phyloP scores from a whole-genome alignment of 441 rosid genomes.

The Breynia disticha region DNA sequence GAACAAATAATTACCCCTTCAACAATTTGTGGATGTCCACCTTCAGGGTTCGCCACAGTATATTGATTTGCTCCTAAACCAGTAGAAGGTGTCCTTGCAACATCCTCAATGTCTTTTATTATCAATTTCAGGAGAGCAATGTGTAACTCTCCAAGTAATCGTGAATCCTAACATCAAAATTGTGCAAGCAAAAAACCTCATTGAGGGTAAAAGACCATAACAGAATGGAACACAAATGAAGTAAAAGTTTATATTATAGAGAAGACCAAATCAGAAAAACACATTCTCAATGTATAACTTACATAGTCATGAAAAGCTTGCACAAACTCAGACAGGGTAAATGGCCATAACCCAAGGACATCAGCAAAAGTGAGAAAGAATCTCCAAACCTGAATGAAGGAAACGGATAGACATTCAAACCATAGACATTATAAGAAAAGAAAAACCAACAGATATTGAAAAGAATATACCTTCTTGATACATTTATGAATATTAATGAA shows the following conservation, averaged over 20 bases:
- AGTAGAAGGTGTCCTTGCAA: constrained; percentile 72
- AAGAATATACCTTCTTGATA: not conserved
- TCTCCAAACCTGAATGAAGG: constrained; percentile 81
- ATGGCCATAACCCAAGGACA: constrained; percentile 94
- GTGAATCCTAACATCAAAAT: constrained; percentile 63
- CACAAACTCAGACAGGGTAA: constrained; percentile 91
- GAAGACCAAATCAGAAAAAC: constrained; percentile 2
- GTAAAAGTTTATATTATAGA: not conserved
- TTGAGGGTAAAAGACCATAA: constrained; percentile 95
- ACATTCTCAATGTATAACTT: constrained; percentile 20
- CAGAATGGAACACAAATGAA: constrained; percentile 10
- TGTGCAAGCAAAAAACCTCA: constrained; percentile 43
- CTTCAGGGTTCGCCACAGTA: constrained; percentile 80
- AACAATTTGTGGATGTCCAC: constrained; percentile 92
- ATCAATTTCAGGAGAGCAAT: constrained; percentile 62
- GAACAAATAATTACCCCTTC: constrained; percentile 66
- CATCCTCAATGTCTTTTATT: constrained; percentile 92
- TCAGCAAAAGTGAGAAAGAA: constrained; percentile 87
- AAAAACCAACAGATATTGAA: constrained; percentile 6
- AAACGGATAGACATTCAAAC: constrained; percentile 1
- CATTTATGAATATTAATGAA: not conserved
- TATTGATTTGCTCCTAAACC: constrained; percentile 79
- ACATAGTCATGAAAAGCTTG: constrained; percentile 98
- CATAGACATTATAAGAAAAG: constrained; percentile 3
- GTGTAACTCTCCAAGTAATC: constrained; percentile 93